Evolutionary conservation across 2,329 filamentous ascomycete genomes (phyloP), one percentile per base, ranked within the genome.

Genomic region (Calonectria pseudoturangicola): DNA sequence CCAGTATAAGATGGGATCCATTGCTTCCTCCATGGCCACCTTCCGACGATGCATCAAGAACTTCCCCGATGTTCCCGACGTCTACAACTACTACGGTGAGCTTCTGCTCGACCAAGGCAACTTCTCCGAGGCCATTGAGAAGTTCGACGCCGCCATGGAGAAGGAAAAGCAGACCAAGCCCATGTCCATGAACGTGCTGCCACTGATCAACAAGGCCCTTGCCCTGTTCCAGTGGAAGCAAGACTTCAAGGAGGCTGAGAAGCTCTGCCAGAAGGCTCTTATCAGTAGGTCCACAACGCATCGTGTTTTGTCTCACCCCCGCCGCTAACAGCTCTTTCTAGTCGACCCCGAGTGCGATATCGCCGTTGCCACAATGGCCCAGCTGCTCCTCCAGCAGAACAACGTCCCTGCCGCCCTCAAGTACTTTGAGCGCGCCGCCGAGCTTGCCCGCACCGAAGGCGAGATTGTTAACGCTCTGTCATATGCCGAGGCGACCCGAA

Each of bases 61-160:
- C 87, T 99, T 99, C 83, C 94, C 95, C 82, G 94, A 96, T 83
- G 95, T 98, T 13, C 96, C 96, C 7, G 97, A 99, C 82, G 97
- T 98, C 48, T 99, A 98, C 90, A 99, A 99, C 90, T 99, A 99
- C 91, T 98, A 98, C 82, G 97, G 97, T 81, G 97, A 99, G 88
- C 90, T 99, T 70, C 90, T 99, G 71, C 92, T 99, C 67, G 97
- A 99, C 88, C 97, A 98, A 88, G 93, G 95, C 85, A 98, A 98
- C 86, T 98, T 93, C 86, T 89, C 94, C 72, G 96, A 99, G 84
- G 97, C 97, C 30, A 95, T 99, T 75, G 94, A 98, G 87, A 98
- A 98, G 87, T 99, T 99, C 81, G 97, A 99, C 84, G 97, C 93
- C 30, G 97, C 97, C n/a, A 96, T 98, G 77, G 96, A 98, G 83